phyloP scores from a whole-genome alignment of 2,329 filamentous ascomycete genomes.

The Verticillium isaacii region DNA sequence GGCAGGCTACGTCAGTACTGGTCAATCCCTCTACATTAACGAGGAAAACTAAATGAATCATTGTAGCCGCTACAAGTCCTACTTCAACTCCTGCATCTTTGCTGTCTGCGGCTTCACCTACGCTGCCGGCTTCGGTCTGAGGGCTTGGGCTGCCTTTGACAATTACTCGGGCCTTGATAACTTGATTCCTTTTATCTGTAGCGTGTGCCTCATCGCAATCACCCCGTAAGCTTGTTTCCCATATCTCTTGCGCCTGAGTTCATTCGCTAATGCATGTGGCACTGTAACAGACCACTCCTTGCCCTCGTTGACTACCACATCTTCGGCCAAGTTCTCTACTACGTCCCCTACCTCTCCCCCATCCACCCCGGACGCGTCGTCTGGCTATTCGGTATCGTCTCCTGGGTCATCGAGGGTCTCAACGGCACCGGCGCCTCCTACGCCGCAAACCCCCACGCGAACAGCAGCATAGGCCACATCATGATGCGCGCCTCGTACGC shows the following conservation, averaged over 20 bases:
- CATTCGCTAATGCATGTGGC: neutral
- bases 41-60: neutral
- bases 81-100: slow-evolving; percentile 44
- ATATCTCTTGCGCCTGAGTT: neutral
- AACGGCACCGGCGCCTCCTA: slow-evolving; percentile 38
- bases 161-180: slow-evolving; percentile 4
- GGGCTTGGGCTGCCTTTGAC: slow-evolving; percentile 46
- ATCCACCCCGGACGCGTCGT: slow-evolving; percentile 41
- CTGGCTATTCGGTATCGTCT: slow-evolving; percentile 40
- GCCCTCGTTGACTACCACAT: slow-evolving; percentile 62
- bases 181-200: slow-evolving; percentile 39
- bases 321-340: slow-evolving; percentile 56
- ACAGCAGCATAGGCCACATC: slow-evolving; percentile 22
- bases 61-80: slow-evolving; percentile 45
- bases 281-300: slow-evolving; percentile 45
- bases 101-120: slow-evolving; percentile 46
- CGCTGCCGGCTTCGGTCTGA: slow-evolving; percentile 46
- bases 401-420: slow-evolving; percentile 39
- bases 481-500: slow-evolving; percentile 36
- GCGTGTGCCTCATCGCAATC: slow-evolving; percentile 29
- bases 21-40: neutral
- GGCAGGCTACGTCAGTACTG: slow-evolving; percentile 39
- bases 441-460: slow-evolving; percentile 25
- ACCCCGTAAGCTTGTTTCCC: slow-evolving; percentile 25
- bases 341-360: slow-evolving; percentile 56